Conservation (phyloP, 768 basidiomycete species). For the Punctularia strigosozonata region DNA sequence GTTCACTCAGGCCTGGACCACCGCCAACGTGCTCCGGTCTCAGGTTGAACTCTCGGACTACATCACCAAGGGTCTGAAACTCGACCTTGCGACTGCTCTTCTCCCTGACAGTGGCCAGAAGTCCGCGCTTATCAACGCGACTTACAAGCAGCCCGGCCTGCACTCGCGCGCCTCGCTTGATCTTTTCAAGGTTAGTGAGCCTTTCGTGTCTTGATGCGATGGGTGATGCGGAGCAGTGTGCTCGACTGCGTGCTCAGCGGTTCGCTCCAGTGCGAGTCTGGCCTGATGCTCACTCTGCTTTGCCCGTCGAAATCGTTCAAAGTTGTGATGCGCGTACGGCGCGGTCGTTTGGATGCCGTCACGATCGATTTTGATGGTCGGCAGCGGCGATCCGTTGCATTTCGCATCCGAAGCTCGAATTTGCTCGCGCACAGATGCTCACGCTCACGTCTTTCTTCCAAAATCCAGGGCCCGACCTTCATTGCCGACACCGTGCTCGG, state of each 20-base stretch:
- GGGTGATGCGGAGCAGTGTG: slow-evolving; percentile 10
- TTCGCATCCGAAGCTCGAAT: no score
- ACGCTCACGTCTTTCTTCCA: slow-evolving; percentile 1
- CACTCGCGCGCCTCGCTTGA: slow-evolving; percentile 88
- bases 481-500: slow-evolving; percentile 93
- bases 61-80: slow-evolving; percentile 94
- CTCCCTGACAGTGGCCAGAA: slow-evolving; percentile 81
- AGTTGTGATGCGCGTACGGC: no score
- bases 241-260: slow-evolving; percentile 6
- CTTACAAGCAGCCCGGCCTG: slow-evolving; percentile 93
- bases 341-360: no score
- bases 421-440: no score
- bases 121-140: slow-evolving; percentile 68
- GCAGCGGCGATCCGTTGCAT: no score
- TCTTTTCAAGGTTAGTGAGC: slow-evolving; percentile 74
- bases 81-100: slow-evolving; percentile 78
- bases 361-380: no score
- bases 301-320: no score
- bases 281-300: no score
- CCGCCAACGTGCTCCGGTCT: slow-evolving; percentile 83
- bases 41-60: slow-evolving; percentile 94
- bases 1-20: slow-evolving; percentile 95
- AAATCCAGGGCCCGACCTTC: slow-evolving; percentile 81
- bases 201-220: slow-evolving; percentile 3
- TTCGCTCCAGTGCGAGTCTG: no score